Percentiles rank a stretch among this genome's conserved stretches.
Evolutionary conservation across 805 yeast genomes (phyloP).

Genomic region (Sungouiozyma ichnusensis): DNA sequence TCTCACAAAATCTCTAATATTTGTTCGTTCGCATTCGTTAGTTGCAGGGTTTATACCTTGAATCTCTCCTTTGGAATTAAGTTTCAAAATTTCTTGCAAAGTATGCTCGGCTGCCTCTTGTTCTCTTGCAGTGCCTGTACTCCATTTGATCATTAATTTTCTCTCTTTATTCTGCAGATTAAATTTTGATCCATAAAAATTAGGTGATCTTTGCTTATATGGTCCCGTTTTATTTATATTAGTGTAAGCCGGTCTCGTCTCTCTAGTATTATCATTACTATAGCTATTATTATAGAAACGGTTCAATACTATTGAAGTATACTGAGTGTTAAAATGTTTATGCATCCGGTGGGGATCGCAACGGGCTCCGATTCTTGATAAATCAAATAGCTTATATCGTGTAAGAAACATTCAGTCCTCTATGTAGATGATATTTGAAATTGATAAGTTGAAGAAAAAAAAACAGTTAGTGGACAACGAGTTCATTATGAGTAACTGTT

Average conservation of each 20-base stretch:
- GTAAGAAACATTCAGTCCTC: background rate
- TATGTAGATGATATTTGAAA: too few species aligned
- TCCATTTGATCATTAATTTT: constrained; percentile 17
- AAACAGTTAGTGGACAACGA: too few species aligned
- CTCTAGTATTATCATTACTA: background rate
- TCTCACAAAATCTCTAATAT: constrained; percentile 17
- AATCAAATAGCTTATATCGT: background rate
- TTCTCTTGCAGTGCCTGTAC: constrained; percentile 24
- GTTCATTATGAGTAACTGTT: too few species aligned
- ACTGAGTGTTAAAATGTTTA: background rate
- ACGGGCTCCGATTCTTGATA: background rate
- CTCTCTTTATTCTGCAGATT: constrained; percentile 3
- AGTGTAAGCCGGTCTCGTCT: background rate
- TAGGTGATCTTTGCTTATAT: background rate
- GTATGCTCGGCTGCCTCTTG: constrained; percentile 20
- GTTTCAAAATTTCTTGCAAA: constrained; percentile 12
- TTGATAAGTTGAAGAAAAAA: too few species aligned
- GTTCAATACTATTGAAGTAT: background rate
- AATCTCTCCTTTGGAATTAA: constrained; percentile 19
- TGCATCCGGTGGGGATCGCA: background rate
- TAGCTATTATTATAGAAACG: background rate
- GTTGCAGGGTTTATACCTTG: constrained; percentile 15
- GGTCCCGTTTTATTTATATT: background rate
- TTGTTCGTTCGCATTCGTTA: constrained; percentile 12
- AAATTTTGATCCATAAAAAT: background rate